Base-by-base conservation (phyloP, 257 asterid genomes). In the Solanum rostratum region DNA sequence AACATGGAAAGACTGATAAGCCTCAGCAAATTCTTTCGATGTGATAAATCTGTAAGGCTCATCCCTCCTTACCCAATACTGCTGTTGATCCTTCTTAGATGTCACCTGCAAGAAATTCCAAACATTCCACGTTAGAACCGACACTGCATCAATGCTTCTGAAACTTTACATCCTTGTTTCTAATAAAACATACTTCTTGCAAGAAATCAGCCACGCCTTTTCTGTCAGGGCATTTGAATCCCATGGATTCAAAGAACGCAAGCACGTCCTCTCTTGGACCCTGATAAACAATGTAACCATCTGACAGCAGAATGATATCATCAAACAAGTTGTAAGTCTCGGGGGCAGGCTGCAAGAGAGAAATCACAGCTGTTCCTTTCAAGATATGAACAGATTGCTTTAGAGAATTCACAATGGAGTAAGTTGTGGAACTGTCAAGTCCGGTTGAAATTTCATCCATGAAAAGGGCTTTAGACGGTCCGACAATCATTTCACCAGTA, bases 381-480 rank as follows among this genome's bases (percentile, higher is more conserved):
- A 89, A 54, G 22, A 89, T 89, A 41, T 84, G 86, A 59, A 89
- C 85, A 71, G 66, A 53, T 84, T 89, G 91, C 45, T 84, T 70
- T 52, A 89, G 73, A 13, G 91, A 89, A 86, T 87, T 89, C 74
- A 89, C 89, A 45, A 89, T 89, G 37, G 89, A 89, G 81, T 53
- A 89, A 29, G 91, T 89, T 7, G 91, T 89, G 69, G 91, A 89
- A 84, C 91, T 89, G 68, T 89, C 91, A 29, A 89, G 69, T 84
- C 91, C 91, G 70, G 90, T 89, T 16, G 91, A 89, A 79, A 89
- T 89, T 84, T 89, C 91, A 15, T 89, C 90, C 90, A 89, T 89
- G 81, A 89, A 84, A 7, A 87, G 86, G 15, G 85, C 91, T 65
- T 85, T 87, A 29, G 90, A 60, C 0, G 91, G 90, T 33, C 91